Evolutionary conservation across 129 eudicot species (phyloP), one percentile per base, ranked within the genome.

Genomic region (Gnaphalium uliginosum): DNA sequence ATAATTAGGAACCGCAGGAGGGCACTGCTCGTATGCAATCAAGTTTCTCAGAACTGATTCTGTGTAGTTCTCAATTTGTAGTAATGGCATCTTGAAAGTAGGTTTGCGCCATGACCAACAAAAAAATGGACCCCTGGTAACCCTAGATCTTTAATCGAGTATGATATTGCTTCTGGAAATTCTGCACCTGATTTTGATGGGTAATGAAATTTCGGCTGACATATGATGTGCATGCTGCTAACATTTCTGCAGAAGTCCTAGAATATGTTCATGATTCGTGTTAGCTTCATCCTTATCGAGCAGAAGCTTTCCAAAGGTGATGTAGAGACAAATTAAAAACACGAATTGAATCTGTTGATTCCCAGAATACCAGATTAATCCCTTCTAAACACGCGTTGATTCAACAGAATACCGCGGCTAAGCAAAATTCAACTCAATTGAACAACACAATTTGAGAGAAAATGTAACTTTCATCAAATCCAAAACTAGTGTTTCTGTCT

Each of bases 11-110:
- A 57, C n/a, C 14, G 19, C 35, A 13, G 25, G 19, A 35, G 37
- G 15, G 23, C 60, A 68, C 23, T 77, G 81, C 51, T 77, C 81
- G 5, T 54, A 77, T 1, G 75, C 73, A 68, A 43, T 43, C 8
- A 68, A 8, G 32, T 43, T 68, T 17, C 73, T 43, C 2, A 68
- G 24, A 15, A 77, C 2, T 5, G 25, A 18, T 32, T 77, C 76
- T 3, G 75, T 77, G 60, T 24, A 7, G 3, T 77, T 69, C 1
- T 39, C 15, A 19, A 57, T 56, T 7, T 3, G 1, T 7, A 64
- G 19, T 14, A 1, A 1, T 0, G 79, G 63, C 64, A 76, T 63
- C 18, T 0, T 64, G 2, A 76, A 30, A 43, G 23, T 64, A 64
- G 37, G 61, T 13, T n/a, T 32, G 3, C 53, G 35, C 48, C 73